A percentile compares a stretch with the other conserved stretches of the same genome.
Evolutionary conservation across 1,139 yeast species (phyloP).

Genomic region (Candida glucosophila): DNA sequence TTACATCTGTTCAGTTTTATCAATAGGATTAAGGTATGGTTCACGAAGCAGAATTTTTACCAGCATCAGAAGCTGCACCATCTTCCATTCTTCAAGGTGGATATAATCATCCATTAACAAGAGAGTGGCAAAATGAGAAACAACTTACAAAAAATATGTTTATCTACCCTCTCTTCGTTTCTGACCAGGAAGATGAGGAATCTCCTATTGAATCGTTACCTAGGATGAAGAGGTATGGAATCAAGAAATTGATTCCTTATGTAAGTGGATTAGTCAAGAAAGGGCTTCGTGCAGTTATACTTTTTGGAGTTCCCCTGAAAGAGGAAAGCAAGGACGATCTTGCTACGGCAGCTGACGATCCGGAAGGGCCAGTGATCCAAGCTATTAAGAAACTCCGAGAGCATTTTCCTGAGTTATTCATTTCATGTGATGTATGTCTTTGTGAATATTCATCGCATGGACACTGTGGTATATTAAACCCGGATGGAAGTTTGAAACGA

Average conservation of each 20-base stretch:
- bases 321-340: constrained; percentile 67
- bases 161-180: constrained; percentile 83
- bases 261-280: constrained; percentile 63
- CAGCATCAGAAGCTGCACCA: constrained; percentile 48
- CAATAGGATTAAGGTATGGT: too few relatives aligned
- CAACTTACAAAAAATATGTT: constrained; percentile 82
- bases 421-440: constrained; percentile 91
- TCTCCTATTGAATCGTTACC: constrained; percentile 70
- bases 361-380: constrained; percentile 86
- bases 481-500: constrained; percentile 79
- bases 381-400: constrained; percentile 58
- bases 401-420: constrained; percentile 72
- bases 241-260: constrained; percentile 68
- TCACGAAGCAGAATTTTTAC: constrained; percentile 64
- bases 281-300: constrained; percentile 78
- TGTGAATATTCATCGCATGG: constrained; percentile 97
- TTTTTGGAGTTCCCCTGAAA: constrained; percentile 84
- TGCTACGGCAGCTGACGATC: constrained; percentile 94
- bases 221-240: constrained; percentile 79
- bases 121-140: constrained; percentile 88
- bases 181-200: constrained; percentile 79
- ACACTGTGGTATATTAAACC: constrained; percentile 86
- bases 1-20: too few relatives aligned
- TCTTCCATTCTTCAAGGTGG: constrained; percentile 90
- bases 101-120: constrained; percentile 78